Evolutionary conservation across 2,329 filamentous ascomycete species (phyloP), one percentile per base, ranked within the genome.

Genomic region (Boeremia lycopersici): DNA sequence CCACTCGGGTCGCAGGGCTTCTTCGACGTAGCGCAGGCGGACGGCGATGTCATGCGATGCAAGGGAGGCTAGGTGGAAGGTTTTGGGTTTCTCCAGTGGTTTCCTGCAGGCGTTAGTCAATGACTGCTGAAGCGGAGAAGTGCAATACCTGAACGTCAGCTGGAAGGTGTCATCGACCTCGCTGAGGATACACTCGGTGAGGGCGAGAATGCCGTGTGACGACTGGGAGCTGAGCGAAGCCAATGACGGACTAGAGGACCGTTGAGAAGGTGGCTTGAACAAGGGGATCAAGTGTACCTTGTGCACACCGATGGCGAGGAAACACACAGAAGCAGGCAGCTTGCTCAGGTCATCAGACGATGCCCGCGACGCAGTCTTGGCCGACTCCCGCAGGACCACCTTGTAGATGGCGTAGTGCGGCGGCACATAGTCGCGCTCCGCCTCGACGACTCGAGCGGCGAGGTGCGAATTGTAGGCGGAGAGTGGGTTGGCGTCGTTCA

Each of bases 201-300:
- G 72, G 13, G 83, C 86, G 59, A 89, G 81, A 47, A 89, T 82
- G 3, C 87, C 88, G 65, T 85, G 83, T 1, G 85, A 86, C 7
- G 77, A 78, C 56, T 82, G 77, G 56, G 77, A 71, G 34, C 82
- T 77, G 62, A 82, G 72, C 41, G 83, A 78, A 33, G 68, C 76
- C 44, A 86, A 68, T 11, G 82, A 84, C 25, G 81, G 81, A 60
- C 79, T 82, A 13, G 84, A 83, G 25, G 79, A 75, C 59, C 83
- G 79, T 62, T 79, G 81, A 29, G 77, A 78, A 17, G 80, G 77
- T 17, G 80, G 76, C 62, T 86, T 88, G 36, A 85, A 81, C 29
- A 88, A 68, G n/a, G 86, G 86, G 40, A 90, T 81, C 43, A 90
- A 65, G 74, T 90, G 87, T 30, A 90, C 76, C 68, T 87, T 88